Base-by-base conservation (phyloP, 148 eudicot species). In the Euryodendron excelsum region DNA sequence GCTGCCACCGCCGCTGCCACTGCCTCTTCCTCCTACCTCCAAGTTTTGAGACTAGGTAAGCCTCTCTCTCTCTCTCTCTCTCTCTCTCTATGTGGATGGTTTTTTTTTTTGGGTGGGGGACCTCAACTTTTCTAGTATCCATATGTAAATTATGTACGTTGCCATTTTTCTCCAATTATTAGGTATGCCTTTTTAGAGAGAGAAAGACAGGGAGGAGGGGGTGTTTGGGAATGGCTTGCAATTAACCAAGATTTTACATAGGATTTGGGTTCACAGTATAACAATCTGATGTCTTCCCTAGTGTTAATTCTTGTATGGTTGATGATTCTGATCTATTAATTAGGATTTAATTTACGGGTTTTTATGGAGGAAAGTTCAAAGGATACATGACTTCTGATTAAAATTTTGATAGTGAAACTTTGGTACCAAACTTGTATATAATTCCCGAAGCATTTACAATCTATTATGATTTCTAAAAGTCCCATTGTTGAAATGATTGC, bases 81-180 rank as follows among this genome's bases (percentile, higher is more conserved):
- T n/a, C n/a, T 75, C n/a, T n/a, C n/a, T n/a, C n/a, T n/a, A n/a
- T n/a, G n/a, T n/a, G n/a, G n/a, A n/a, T n/a, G n/a, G n/a, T 83
- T 58, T 80, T 74, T 39, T 21, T 27, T 44, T 77, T 52, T 55
- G 58, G 30, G 15, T 33, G 61, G 78, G 87, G 74, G 73, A 80
- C 74, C 74, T 77, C 73, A 69, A 77, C 76, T 52, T 74, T 79
- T n/a, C 72, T 48, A 79, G 34, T 64, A 78, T 66, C 72, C 23
- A 61, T 74, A 25, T 80, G 80, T 84, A 72, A 78, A 77, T 84
- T 76, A 73, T 84, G 86, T 84, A 84, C 77, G 80, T 79, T 79
- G 74, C 83, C 55, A 80, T n/a, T 79, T 78, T 77, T 72, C 67
- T 59, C 72, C n/a, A n/a, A n/a, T n/a, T n/a, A n/a, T n/a, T n/a